These are phyloP conservation scores for Juglanconis oblonga DNA, from an alignment of 2,329 filamentous ascomycete genomes.

Conservation along the genomic window DNA sequence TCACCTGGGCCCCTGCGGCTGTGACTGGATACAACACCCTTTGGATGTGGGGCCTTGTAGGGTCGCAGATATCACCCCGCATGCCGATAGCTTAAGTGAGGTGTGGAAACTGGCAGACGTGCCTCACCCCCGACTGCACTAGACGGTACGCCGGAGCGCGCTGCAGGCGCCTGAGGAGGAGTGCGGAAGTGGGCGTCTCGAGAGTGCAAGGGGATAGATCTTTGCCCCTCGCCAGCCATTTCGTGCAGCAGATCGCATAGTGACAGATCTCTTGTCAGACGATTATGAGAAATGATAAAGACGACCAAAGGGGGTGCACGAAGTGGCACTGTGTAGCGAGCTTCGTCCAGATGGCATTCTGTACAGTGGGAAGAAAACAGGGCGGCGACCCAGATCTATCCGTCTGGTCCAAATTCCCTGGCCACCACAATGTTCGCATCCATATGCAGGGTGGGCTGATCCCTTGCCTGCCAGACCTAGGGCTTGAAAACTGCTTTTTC, in stretches of 20 bases:
- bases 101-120: neutral
- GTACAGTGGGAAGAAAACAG: neutral
- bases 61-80: conserved; percentile 14
- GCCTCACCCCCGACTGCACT: neutral
- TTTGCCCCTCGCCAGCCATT: neutral
- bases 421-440: no score
- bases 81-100: conserved; percentile 1
- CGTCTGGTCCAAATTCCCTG: no score
- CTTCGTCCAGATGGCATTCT: neutral
- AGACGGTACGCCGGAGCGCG: neutral
- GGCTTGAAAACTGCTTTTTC: neutral
- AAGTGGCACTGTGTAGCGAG: neutral
- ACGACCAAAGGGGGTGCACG: neutral
- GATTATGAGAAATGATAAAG: conserved; percentile 4
- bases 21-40: conserved; percentile 8
- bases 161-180: neutral
- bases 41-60: conserved; percentile 11
- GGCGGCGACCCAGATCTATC: no score
- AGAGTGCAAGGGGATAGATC: neutral
- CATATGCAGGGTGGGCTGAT: neutral
- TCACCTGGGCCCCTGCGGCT: conserved; percentile 4
- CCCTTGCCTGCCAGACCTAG: neutral
- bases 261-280: conserved; percentile 9
- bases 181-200: neutral
- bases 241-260: conserved; percentile 15